Evolutionary conservation across 2,329 filamentous ascomycete genomes (phyloP).

Genomic region (Arthrobotrys entomopaga): DNA sequence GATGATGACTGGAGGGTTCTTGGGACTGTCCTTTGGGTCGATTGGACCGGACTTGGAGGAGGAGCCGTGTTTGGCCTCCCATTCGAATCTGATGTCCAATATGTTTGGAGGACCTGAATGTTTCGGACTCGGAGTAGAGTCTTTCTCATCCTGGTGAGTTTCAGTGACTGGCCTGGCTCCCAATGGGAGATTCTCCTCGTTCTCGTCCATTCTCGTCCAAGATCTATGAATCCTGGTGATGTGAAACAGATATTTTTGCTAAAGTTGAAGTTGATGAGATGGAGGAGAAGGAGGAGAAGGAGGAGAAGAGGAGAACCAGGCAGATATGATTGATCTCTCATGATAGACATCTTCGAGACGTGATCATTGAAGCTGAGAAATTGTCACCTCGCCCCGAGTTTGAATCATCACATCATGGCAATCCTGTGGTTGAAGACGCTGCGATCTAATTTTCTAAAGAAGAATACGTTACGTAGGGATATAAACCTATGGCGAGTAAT

Average conservation of each 20-base stretch:
- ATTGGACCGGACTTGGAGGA: background rate
- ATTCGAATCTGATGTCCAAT: slow-evolving; percentile 35
- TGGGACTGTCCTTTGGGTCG: background rate
- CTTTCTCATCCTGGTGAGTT: background rate
- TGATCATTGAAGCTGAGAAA: background rate
- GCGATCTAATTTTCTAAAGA: too few species aligned
- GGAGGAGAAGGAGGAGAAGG: too few species aligned
- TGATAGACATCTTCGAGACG: background rate
- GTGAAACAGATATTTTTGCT: background rate
- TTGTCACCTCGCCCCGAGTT: background rate
- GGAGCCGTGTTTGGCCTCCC: slow-evolving; percentile 25
- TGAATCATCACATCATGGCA: too few species aligned
- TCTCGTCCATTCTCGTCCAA: background rate
- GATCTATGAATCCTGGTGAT: too few species aligned
- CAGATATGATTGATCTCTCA: too few species aligned
- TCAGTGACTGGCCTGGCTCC: background rate
- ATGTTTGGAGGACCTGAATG: slow-evolving; percentile 17
- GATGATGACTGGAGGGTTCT: background rate
- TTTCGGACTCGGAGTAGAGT: background rate
- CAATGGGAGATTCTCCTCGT: background rate
- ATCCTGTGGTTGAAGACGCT: too few species aligned
- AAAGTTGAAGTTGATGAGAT: background rate
- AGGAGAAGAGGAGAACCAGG: too few species aligned
- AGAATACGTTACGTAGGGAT: too few species aligned
- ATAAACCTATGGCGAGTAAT: too few species aligned